phyloP scores from a whole-genome alignment of 2,329 filamentous ascomycete genomes.

The Sphaerulina vaccinii region DNA sequence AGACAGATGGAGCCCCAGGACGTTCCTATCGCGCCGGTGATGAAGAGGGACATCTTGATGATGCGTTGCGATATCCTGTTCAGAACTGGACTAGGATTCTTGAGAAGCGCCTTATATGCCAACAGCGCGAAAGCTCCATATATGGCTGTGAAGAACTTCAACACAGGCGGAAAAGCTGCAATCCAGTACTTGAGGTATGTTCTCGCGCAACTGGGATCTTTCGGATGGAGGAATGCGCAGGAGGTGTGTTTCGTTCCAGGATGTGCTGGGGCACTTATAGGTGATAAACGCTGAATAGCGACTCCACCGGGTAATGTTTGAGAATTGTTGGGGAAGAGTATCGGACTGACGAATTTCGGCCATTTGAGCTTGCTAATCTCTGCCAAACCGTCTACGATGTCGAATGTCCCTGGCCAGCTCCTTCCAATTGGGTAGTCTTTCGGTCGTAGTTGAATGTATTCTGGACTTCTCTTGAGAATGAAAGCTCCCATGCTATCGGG shows the following conservation, averaged over 20 bases:
- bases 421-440: constrained; percentile 67
- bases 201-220: constrained; percentile 81
- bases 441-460: constrained; percentile 75
- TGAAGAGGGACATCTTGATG: constrained; percentile 71
- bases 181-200: constrained; percentile 88
- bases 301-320: constrained; percentile 53
- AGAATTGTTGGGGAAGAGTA: constrained; percentile 70
- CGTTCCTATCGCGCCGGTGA: constrained; percentile 80
- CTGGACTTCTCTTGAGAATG: constrained; percentile 67
- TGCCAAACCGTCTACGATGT: constrained; percentile 77
- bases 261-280: constrained; percentile 80
- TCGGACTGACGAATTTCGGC: constrained; percentile 85
- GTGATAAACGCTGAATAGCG: constrained; percentile 66
- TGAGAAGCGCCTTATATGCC: constrained; percentile 65
- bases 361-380: constrained; percentile 79
- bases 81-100: constrained; percentile 65
- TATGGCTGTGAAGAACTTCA: constrained; percentile 73
- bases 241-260: constrained; percentile 81
- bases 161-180: constrained; percentile 73
- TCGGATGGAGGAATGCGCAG: constrained; percentile 85
- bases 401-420: constrained; percentile 71
- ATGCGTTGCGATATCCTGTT: constrained; percentile 67
- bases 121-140: constrained; percentile 71
- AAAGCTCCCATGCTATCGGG: constrained; percentile 61
- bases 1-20: constrained; percentile 88